Percentiles rank a stretch among this genome's conserved stretches.
Conservation (phyloP, 2,329 filamentous ascomycete species). For the Drechslerella coelobrocha region DNA sequence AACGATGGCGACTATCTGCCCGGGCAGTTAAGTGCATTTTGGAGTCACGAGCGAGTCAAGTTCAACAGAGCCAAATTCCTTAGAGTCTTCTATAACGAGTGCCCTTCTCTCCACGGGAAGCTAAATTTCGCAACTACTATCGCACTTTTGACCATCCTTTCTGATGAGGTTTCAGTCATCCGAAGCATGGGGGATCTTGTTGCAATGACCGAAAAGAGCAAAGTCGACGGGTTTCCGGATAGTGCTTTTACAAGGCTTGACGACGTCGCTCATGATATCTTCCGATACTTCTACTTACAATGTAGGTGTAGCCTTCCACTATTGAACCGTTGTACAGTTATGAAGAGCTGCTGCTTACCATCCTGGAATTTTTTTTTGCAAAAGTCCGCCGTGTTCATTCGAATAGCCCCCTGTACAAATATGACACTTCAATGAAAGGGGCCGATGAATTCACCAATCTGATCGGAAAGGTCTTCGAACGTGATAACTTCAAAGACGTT, state of each 20-base stretch:
- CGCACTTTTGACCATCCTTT: conserved; percentile 7
- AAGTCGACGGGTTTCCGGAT: conserved; percentile 2
- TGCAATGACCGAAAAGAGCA: not conserved
- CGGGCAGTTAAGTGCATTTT: not conserved
- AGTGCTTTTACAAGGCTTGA: conserved; percentile 1
- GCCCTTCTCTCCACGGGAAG: conserved; percentile 20
- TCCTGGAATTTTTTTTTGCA: no score
- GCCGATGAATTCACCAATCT: not conserved
- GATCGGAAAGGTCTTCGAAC: conserved; percentile 3
- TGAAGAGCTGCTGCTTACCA: not conserved
- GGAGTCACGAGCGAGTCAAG: conserved; percentile 16
- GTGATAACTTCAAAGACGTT: conserved; percentile 11
- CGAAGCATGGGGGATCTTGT: conserved; percentile 8
- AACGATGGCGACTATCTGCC: conserved; percentile 6
- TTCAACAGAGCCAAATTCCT: conserved; percentile 28
- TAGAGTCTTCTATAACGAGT: conserved; percentile 14
- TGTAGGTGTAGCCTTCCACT: conserved; percentile 1
- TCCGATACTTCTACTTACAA: conserved; percentile 13
- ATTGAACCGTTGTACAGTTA: not conserved
- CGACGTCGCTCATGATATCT: conserved; percentile 4
- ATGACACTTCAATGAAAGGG: not conserved
- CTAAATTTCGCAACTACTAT: conserved; percentile 20
- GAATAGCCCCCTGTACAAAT: conserved; percentile 15
- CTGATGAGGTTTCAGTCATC: not conserved
- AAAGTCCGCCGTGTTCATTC: conserved; percentile 21